Base-by-base conservation (phyloP, 495 filamentous ascomycete species). In the Xylaria curta region DNA sequence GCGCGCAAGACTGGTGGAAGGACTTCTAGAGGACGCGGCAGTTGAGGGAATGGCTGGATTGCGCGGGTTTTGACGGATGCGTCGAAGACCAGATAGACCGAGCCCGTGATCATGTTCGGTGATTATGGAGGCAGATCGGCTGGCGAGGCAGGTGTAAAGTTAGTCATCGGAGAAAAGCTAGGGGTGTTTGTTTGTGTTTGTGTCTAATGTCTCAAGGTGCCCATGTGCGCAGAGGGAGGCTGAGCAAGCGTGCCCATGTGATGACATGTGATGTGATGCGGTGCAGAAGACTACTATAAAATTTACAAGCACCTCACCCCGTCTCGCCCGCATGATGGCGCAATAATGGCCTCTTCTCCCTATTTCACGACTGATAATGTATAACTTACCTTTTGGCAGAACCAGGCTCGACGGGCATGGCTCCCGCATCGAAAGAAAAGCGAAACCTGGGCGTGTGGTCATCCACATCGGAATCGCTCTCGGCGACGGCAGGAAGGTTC, bases 31-130 rank as follows among this genome's bases (percentile, higher is more conserved):
- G 51, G 91, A 80, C 7, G 83, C 77, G 74, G 78, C 78, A 66
- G 82, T 86, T 69, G 78, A 88, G 54, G 90, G 90, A 67, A 90
- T 82, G 56, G 91, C 92, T 67, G 90, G 87, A 59, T 86, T 88
- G 78, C 88, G 89, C 54, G 87, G 84, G 71, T 80, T 92, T 75
- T 97, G 95, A 72, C 96, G 92, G 81, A 98, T 98, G 75, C 96
- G 91, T 79, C 94, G 90, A 76, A 99, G 87, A 69, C 96, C 96
- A 65, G 94, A 95, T 46, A 84, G 81, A 51, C 87, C 87, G 61
- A 89, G 74, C 42, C 87, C 87, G 76, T 88, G 86, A 68, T 89
- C 87, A 77, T 89, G 86, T 71, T 89, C 87, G 64, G 84, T 84
- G 76, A 88, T 85, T 74, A 88, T 78, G 51, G 86, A 78, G 72